A percentile compares a stretch with the other conserved stretches of the same genome.
Evolutionary conservation across 2,329 filamentous ascomycete genomes (phyloP).

Genomic region (Trichophyton equinum): DNA sequence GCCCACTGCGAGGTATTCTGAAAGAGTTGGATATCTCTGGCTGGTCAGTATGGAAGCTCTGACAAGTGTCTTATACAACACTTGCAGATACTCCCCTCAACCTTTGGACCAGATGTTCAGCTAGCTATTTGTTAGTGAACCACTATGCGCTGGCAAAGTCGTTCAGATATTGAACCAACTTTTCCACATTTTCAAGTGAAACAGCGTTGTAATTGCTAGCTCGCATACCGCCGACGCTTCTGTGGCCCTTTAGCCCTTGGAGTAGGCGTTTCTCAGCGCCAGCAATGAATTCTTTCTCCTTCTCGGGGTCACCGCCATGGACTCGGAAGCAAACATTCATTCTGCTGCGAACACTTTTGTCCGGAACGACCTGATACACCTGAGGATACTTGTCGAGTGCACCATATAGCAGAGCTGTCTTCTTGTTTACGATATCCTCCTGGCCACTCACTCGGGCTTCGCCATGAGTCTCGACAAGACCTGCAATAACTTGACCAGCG

Average conservation of each 20-base stretch:
- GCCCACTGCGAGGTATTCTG: constrained; percentile 57
- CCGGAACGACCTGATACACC: constrained; percentile 66
- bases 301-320: constrained; percentile 48
- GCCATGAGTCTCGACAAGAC: constrained; percentile 52
- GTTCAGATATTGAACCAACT: constrained; percentile 33
- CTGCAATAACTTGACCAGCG: constrained; percentile 75
- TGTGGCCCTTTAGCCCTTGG: constrained; percentile 76
- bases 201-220: constrained; percentile 86
- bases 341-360: constrained; percentile 61
- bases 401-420: constrained; percentile 64
- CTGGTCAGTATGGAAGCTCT: constrained; percentile 50
- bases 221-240: constrained; percentile 74
- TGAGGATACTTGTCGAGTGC: constrained; percentile 61
- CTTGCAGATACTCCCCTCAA: neutral
- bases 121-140: neutral
- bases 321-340: constrained; percentile 96
- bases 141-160: constrained; percentile 37
- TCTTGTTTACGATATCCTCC: constrained; percentile 57
- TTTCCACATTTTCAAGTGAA: constrained; percentile 36
- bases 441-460: constrained; percentile 62
- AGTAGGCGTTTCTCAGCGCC: constrained; percentile 56
- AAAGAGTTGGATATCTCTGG: constrained; percentile 45
- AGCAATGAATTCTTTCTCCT: constrained; percentile 69
- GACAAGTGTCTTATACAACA: constrained; percentile 11
- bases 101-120: too few relatives aligned